A percentile compares a stretch with the other conserved stretches of the same genome.
Evolutionary conservation across 75 land plant genomes (phyloP).

Genomic region (Pinus taeda): DNA sequence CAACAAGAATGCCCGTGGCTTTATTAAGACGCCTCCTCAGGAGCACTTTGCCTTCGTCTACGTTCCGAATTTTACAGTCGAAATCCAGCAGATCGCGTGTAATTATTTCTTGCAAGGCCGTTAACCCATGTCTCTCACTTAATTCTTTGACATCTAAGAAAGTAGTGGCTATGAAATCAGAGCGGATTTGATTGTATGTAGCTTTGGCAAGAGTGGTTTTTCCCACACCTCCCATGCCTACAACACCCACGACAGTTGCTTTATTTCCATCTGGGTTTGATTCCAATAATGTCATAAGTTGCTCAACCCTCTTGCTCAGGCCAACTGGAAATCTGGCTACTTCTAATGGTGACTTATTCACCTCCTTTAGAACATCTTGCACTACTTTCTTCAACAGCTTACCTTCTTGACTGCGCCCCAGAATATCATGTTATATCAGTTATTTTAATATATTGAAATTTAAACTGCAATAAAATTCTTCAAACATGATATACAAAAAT

Average conservation of each 20-base stretch:
- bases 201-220: neutral
- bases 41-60: neutral
- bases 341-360: neutral
- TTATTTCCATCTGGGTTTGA: neutral
- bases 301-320: neutral
- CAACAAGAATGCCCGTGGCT: neutral
- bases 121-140: neutral
- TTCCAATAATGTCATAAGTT: neutral
- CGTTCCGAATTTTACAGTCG: neutral
- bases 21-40: neutral
- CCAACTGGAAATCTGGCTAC: neutral
- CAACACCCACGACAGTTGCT: neutral
- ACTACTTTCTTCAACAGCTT: neutral
- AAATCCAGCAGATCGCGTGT: neutral
- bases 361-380: neutral
- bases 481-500: too few relatives aligned
- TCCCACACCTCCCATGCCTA: neutral
- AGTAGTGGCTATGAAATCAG: neutral
- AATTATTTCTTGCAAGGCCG: neutral
- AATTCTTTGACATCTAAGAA: neutral
- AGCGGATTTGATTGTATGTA: neutral
- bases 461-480: neutral
- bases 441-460: neutral
- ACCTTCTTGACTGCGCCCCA: neutral
- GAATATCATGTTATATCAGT: too few relatives aligned